These are phyloP conservation scores for Umbellularia californica DNA, from an alignment of 164 flowering plant species.

Conservation along the genomic window DNA sequence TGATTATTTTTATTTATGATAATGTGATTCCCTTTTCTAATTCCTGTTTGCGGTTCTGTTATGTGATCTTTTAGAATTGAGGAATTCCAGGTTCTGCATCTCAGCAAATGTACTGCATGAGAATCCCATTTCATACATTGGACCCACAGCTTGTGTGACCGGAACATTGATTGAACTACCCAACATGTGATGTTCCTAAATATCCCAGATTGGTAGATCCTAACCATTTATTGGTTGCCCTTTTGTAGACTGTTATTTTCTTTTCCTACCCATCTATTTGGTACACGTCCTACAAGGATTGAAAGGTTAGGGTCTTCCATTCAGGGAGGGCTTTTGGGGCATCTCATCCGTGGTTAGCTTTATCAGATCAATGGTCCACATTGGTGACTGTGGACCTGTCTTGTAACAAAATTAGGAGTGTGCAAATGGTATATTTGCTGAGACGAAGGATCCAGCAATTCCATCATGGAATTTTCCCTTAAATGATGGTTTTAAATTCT, in stretches of 20 bases:
- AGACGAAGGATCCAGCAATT: not conserved
- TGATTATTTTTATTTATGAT: not conserved
- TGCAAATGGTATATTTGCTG: not conserved
- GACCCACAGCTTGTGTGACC: not conserved
- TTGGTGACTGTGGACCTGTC: not conserved
- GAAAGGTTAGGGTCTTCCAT: not conserved
- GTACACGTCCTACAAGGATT: too few species aligned
- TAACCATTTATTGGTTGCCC: not conserved
- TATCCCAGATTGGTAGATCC: not conserved
- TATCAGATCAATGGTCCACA: not conserved
- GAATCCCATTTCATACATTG: not conserved
- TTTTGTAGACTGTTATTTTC: not conserved
- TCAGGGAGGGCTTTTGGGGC: not conserved
- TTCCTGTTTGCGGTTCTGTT: not conserved
- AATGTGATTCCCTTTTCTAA: not conserved
- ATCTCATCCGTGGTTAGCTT: not conserved
- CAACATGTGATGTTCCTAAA: not conserved
- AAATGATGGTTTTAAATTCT: slow-evolving; percentile 10
- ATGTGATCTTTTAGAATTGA: not conserved
- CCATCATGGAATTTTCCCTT: not conserved
- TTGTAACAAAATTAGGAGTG: not conserved
- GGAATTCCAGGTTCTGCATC: not conserved
- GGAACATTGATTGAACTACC: not conserved
- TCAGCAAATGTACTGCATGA: not conserved
- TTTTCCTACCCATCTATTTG: not conserved